Conservation (phyloP, 2,329 filamentous ascomycete species). For the Thelonectria blattea region DNA sequence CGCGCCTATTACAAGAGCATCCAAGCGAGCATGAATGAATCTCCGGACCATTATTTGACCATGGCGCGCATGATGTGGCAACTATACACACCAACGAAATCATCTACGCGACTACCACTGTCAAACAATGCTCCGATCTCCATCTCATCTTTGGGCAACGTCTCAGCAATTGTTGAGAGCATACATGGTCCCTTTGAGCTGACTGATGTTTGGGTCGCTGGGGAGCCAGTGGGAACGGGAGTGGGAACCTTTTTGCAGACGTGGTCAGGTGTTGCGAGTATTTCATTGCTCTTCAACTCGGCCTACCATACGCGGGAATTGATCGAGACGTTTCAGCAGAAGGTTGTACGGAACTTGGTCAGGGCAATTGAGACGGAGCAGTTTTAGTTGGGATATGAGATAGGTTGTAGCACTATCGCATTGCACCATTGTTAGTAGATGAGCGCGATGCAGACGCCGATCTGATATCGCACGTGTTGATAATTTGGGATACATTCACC, state of each 20-base stretch:
- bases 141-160: constrained; percentile 6
- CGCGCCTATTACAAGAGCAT: neutral
- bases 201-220: constrained; percentile 3
- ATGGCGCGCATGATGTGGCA: constrained; percentile 10
- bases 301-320: neutral
- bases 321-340: neutral
- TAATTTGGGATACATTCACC: too few relatives aligned
- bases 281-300: constrained; percentile 9
- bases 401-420: too few relatives aligned
- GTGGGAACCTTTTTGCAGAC: constrained; percentile 6
- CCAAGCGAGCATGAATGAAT: neutral
- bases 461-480: too few relatives aligned
- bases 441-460: too few relatives aligned
- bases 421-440: too few relatives aligned
- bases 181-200: neutral
- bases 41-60: neutral
- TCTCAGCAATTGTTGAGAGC: neutral
- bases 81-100: constrained; percentile 1
- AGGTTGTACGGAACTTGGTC: neutral
- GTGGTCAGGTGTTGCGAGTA: neutral
- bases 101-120: neutral
- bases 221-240: constrained; percentile 1
- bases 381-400: too few relatives aligned
- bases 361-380: neutral
- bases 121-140: neutral